Percentiles rank a stretch among this genome's conserved stretches.
Evolutionary conservation across 1,139 yeast species (phyloP).

Genomic region (Blastobotrys elegans): DNA sequence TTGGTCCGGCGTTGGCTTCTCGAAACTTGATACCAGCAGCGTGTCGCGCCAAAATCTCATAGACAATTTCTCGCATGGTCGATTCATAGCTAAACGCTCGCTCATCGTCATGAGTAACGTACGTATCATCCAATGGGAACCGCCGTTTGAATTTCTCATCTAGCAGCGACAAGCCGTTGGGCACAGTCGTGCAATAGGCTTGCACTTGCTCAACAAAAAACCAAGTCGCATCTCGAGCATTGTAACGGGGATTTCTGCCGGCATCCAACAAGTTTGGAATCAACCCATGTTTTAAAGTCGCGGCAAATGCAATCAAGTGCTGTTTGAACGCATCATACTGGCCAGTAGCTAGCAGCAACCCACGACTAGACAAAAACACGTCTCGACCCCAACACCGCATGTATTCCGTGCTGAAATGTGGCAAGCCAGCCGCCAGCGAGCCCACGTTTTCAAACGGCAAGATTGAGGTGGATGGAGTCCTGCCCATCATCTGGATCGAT

Average conservation of each 20-base stretch:
- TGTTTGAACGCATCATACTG: constrained; percentile 72
- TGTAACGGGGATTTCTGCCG: constrained; percentile 88
- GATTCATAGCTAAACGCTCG: constrained; percentile 70
- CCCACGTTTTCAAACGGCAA: constrained; percentile 57
- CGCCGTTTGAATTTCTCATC: constrained; percentile 72
- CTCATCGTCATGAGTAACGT: constrained; percentile 61
- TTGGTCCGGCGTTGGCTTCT: constrained; percentile 93
- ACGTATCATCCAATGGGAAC: constrained; percentile 86
- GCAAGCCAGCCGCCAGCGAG: constrained; percentile 91
- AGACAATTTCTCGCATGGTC: constrained; percentile 68
- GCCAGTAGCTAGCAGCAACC: constrained; percentile 71
- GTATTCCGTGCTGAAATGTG: constrained; percentile 83
- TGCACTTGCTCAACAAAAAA: constrained; percentile 84
- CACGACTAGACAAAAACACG: constrained; percentile 82
- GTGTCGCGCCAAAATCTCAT: constrained; percentile 78
- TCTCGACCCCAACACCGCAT: constrained; percentile 99
- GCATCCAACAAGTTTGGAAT: constrained; percentile 92
- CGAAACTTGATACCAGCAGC: constrained; percentile 83
- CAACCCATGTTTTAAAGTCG: constrained; percentile 89
- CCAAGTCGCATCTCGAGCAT: constrained; percentile 98
- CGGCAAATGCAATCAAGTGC: constrained; percentile 84
- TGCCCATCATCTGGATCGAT: constrained; percentile 83
- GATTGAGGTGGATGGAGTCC: constrained; percentile 68
- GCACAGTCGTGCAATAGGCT: constrained; percentile 66
- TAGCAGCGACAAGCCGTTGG: constrained; percentile 62